Evolutionary conservation across 306 rosid species (phyloP).

Genomic region (Potentilla sterilis): DNA sequence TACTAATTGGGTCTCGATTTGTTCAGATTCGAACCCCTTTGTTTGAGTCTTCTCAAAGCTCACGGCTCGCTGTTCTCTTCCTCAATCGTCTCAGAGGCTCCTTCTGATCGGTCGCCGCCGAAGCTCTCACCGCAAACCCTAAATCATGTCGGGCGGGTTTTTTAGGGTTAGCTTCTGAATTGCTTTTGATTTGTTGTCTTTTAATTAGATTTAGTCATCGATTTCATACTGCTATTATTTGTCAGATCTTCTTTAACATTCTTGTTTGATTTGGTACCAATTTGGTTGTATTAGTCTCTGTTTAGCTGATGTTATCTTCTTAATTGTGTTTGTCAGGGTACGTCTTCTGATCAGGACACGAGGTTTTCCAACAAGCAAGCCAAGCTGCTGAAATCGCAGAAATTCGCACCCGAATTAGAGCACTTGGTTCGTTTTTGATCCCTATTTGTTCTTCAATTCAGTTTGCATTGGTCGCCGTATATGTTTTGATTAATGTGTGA

Average conservation of each 20-base stretch:
- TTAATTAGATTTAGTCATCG: conserved; percentile 10
- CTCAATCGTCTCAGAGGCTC: neutral
- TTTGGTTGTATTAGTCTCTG: neutral
- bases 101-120: no score
- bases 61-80: neutral
- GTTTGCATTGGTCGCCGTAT: neutral
- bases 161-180: conserved; percentile 61
- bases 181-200: neutral
- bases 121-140: conserved; percentile 34
- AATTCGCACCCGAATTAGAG: conserved; percentile 90
- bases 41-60: no score
- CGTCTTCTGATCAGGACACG: conserved; percentile 97
- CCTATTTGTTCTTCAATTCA: neutral
- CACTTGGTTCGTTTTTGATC: conserved; percentile 59
- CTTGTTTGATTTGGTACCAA: neutral
- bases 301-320: neutral
- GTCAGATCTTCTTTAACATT: conserved; percentile 22
- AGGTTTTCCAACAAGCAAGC: conserved; percentile 98
- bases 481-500: neutral
- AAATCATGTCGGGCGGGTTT: conserved; percentile 94
- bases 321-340: conserved; percentile 54
- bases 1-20: no score
- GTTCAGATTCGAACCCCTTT: no score
- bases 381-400: conserved; percentile 89
- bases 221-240: neutral